Base-by-base conservation (phyloP, 805 yeast genomes). In the Suhomyces kilbournensis region DNA sequence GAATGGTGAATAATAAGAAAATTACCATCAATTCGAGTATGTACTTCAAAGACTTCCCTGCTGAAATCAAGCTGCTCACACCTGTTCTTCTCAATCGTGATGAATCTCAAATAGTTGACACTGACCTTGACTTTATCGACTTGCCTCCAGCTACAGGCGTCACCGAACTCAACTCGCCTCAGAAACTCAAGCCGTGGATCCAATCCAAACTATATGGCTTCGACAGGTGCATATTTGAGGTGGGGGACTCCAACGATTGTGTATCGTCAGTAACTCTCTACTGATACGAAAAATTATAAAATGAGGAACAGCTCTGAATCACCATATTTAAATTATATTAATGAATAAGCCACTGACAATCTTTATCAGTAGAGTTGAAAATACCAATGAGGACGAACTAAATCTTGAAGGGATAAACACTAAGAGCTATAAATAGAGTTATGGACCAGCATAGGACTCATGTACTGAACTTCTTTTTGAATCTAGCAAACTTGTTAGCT, bases 141-240 rank as follows among this genome's bases (percentile, higher is more conserved):
- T 30, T 30, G 10, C 47, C 47, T 23, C 35, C 20, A n/a, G 28
- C 32, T 7, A n/a, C 46, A 8, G 26, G 26, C 5, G 15, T 23
- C 60, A 60, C 6, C 57, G 57, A 30, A 67, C 64, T 20, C 17
- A 30, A 40, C 28, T 57, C 30, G 38, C 60, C 58, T 26, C 38
- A 46, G 12, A 66, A 64, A 46, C 61, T 61, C 23, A 69, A 66
- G 52, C 68, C 69, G 2, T 74, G 79, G 78, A 78, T 78, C 32
- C 78, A 74, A 60, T 69, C 72, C 34, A 68, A 68, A 50, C 55
- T 76, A 44, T 72, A 73, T 55, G 77, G 79, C n/a, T 68, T 61
- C 50, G 58, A 67, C 46, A 50, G 71, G 49, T 66, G 77, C 50
- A 72, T 77, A 7, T 72, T 74, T 70, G 81, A 78, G 50, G 79